Evolutionary conservation across 192 early-diverging fungal genomes (phyloP), one percentile per base, ranked within the genome.

Genomic region (Diversispora eburnea): DNA sequence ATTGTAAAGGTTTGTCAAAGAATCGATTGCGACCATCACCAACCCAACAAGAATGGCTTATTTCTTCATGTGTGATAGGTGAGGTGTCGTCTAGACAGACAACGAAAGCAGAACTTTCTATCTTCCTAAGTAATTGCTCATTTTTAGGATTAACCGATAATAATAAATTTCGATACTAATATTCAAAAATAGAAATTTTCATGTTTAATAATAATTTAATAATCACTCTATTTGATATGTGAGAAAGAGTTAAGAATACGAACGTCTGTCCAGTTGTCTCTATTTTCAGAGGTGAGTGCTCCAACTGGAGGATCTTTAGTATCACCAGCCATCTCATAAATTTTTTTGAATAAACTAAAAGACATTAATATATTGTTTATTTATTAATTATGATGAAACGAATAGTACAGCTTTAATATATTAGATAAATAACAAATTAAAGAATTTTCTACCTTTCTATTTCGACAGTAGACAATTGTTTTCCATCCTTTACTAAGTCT

Each of bases 21-120:
- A 42, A 99, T 72, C 97, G 92, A 86, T 99, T 99, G 73, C 89
- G 88, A 60, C 95, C 97, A 79, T 97, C 91, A 57, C 97, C 97
- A 74, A 94, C 93, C 97, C 95, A 99, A 84, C 90, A 94, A 68
- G 89, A 90, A 70, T 92, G 90, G 55, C 89, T 90, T 66, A 88
- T 79, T 83, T 97, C 93, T 55, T 97, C 93, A 57, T 91, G 90
- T 33, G 95, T 97, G 52, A 93, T 89, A 10, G 97, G 97, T 48
- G 80, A 84, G 3, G 87, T 84, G 78, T 92, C 91, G 78, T 99
- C 97, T 57, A 99, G 87, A 80, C 95, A 95, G 72, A 99, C 84
- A 48, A 93, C 84, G 81, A 98, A 96, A 17, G 90, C 88, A 0
- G 95, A 83, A 62, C 86, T 86, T 84, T 99, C 94, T 75, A 99